Evolutionary conservation across 164 flowering plant genomes (phyloP), one percentile per base, ranked within the genome.

Genomic region (Nymphaea colorata): DNA sequence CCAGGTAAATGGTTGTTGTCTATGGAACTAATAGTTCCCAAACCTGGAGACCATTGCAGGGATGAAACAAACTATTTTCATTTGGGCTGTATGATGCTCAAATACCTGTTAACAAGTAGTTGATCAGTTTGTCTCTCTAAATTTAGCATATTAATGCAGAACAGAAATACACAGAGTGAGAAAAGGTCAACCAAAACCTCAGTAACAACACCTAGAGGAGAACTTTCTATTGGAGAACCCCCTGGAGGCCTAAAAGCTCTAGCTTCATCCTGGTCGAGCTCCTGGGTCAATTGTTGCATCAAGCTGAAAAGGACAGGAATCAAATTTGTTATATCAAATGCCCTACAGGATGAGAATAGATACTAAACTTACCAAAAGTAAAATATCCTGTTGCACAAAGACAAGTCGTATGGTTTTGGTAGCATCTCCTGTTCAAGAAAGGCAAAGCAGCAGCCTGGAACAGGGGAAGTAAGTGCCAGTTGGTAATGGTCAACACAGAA

Each of bases 201-300:
- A 61, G 6, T 61, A 61, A 3, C 64, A 61, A 61, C 11, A 61
- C 98, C 93, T 66, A 97, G 92, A 6, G 96, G 96, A 72, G 98
- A 93, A 72, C 75, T 90, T 47, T 79, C 70, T 41, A 93, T 62
- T 15, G 98, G 94, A 41, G 97, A 93, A 83, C 96, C 96, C 68
- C 84, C 79, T 71, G 77, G 93, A 73, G 78, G 84, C 2, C 82
- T 74, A 51, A 83, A 86, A 69, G 72, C 73, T 64, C 84, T 76
- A 64, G 85, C 61, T 65, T 89, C 98, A 75, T 91, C 97, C 71
- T 75, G 87, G 43, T 90, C 97, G 68, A 82, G 79, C 55, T 89
- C 96, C 78, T 90, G 98, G 76, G 79, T 85, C 70, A 91, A 57
- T 76, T 91, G 97, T 70, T 78, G 83, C 88, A 93, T 80, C 82